Evolutionary conservation across 257 asterid genomes (phyloP).

Genomic region (Anisodus tanguticus): DNA sequence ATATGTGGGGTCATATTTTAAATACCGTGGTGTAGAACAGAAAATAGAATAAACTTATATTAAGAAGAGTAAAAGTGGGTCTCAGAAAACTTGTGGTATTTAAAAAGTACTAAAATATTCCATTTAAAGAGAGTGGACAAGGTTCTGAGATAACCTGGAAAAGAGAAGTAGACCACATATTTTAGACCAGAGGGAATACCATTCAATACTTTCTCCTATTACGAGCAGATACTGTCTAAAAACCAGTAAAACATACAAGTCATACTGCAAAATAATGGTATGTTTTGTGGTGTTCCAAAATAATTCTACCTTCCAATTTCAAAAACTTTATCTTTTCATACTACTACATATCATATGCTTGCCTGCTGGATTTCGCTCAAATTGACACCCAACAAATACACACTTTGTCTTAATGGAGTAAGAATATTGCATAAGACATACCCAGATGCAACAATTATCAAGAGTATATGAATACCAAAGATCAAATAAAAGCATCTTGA

Average conservation of each 20-base stretch:
- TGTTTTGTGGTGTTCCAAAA: background rate
- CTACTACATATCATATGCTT: background rate
- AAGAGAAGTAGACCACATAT: background rate
- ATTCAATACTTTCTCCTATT: background rate
- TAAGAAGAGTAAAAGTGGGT: background rate
- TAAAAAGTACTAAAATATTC: background rate
- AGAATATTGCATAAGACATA: background rate
- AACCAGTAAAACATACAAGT: slow-evolving; percentile 20
- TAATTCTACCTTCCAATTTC: background rate
- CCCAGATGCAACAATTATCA: slow-evolving; percentile 11
- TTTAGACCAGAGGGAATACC: background rate
- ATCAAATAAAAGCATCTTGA: slow-evolving; percentile 5
- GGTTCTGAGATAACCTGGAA: background rate
- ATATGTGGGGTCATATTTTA: background rate
- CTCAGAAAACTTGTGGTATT: slow-evolving; percentile 1
- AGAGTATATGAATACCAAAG: background rate
- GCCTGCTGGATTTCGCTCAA: background rate
- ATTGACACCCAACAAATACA: background rate
- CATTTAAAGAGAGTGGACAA: background rate
- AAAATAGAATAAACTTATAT: slow-evolving; percentile 21
- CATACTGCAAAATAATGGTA: background rate
- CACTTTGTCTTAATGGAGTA: background rate
- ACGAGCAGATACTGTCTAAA: slow-evolving; percentile 14
- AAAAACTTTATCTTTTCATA: background rate
- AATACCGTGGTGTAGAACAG: background rate